phyloP scores from a whole-genome alignment of 768 basidiomycete species.

The Agaricus blazei region DNA sequence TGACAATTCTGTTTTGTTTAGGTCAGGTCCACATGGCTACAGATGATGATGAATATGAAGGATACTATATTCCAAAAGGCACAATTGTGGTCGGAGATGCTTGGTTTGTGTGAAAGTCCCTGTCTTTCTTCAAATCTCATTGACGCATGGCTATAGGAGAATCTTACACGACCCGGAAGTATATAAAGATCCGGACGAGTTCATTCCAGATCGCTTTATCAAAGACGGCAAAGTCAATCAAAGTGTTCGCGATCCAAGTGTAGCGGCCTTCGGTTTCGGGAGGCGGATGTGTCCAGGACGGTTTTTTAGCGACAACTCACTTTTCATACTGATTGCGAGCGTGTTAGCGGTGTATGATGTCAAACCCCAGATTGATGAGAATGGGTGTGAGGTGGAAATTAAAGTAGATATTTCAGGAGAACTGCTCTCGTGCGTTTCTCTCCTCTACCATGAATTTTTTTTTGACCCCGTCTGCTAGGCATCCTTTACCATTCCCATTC shows the following conservation, averaged over 20 bases:
- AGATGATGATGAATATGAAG: constrained; percentile 10
- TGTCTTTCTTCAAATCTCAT: neutral
- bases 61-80: constrained; percentile 13
- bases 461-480: neutral
- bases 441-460: neutral
- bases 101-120: constrained; percentile 7
- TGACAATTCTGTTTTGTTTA: neutral
- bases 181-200: constrained; percentile 8
- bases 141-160: constrained; percentile 4
- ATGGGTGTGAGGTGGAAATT: constrained; percentile 13
- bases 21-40: constrained; percentile 2
- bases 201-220: constrained; percentile 14
- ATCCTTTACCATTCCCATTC: neutral
- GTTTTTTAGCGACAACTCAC: constrained; percentile 12
- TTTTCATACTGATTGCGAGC: constrained; percentile 14
- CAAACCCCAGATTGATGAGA: constrained; percentile 14
- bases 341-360: constrained; percentile 15
- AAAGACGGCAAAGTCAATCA: constrained; percentile 9
- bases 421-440: constrained; percentile 2
- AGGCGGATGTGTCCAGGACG: constrained; percentile 17
- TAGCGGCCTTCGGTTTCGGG: constrained; percentile 8
- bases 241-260: constrained; percentile 2
- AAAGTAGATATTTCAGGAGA: constrained; percentile 8
- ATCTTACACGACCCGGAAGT: constrained; percentile 14
- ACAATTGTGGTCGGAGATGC: constrained; percentile 11